Percentiles rank a stretch among this genome's conserved stretches.
These are phyloP conservation scores for Creolimax fragrantissima DNA, from an alignment of 78 protist genomes.

Conservation along the genomic window DNA sequence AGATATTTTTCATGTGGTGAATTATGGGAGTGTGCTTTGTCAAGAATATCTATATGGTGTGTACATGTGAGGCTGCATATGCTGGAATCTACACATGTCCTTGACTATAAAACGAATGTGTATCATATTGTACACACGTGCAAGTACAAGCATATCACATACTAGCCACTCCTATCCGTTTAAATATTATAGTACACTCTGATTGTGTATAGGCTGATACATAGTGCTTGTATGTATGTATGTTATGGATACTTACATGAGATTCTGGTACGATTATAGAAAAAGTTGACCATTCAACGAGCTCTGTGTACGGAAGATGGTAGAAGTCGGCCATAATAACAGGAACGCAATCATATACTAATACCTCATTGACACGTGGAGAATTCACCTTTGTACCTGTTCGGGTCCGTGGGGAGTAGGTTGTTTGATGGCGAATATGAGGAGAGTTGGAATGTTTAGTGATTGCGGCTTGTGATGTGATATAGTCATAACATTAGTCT, in stretches of 20 bases:
- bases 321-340: constrained; percentile 12
- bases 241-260: neutral
- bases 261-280: neutral
- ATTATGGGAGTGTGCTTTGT: neutral
- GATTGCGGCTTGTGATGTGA: no score
- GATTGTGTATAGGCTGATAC: neutral
- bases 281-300: neutral
- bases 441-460: no score
- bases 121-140: neutral
- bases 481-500: no score
- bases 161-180: neutral
- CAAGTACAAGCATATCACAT: neutral
- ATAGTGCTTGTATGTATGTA: neutral
- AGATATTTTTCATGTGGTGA: neutral
- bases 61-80: neutral
- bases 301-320: neutral
- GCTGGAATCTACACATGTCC: neutral
- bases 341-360: constrained; percentile 17
- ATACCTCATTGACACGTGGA: constrained; percentile 7
- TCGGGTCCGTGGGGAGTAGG: no score
- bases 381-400: constrained; percentile 23
- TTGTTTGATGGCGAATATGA: no score
- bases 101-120: neutral
- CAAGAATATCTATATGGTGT: neutral
- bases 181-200: neutral